Percentiles rank a stretch among this genome's conserved stretches.
phyloP scores from a whole-genome alignment of 139 green algal species.

The Trebouxia sp. region DNA sequence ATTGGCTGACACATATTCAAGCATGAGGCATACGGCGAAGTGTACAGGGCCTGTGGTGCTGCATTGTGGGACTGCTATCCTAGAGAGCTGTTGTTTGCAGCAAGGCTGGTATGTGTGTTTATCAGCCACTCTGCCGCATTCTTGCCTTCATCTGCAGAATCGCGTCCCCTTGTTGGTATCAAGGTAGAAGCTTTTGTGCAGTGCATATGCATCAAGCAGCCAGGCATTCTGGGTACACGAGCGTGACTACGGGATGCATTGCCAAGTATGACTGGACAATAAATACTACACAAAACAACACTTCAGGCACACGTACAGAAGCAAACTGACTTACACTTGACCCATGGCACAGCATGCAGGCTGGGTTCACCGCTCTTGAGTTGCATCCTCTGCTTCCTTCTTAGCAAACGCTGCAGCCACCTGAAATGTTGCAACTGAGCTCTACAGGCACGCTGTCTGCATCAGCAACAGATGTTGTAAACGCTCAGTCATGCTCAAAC shows the following conservation, averaged over 20 bases:
- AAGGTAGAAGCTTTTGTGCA: background rate
- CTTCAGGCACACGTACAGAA: background rate
- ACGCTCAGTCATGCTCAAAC: too few species aligned
- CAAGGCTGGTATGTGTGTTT: background rate
- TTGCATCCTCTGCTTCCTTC: background rate
- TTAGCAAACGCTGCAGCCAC: background rate
- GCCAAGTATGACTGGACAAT: background rate
- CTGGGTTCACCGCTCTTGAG: constrained; percentile 12
- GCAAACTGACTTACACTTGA: background rate
- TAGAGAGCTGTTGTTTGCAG: too few species aligned
- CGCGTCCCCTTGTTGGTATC: too few species aligned
- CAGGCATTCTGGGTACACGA: background rate
- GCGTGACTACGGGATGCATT: too few species aligned
- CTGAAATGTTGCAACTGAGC: background rate
- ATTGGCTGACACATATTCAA: too few species aligned
- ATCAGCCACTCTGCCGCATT: constrained; percentile 11
- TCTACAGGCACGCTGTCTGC: background rate
- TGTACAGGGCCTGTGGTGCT: too few species aligned
- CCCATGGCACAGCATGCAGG: constrained; percentile 5
- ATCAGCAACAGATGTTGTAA: background rate
- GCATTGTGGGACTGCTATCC: too few species aligned
- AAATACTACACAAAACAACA: too few species aligned
- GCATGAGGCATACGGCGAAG: too few species aligned
- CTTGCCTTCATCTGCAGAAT: constrained; percentile 26
- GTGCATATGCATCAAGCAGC: background rate